Base-by-base conservation (phyloP, 129 eudicot species). In the Dittrichia graveolens region DNA sequence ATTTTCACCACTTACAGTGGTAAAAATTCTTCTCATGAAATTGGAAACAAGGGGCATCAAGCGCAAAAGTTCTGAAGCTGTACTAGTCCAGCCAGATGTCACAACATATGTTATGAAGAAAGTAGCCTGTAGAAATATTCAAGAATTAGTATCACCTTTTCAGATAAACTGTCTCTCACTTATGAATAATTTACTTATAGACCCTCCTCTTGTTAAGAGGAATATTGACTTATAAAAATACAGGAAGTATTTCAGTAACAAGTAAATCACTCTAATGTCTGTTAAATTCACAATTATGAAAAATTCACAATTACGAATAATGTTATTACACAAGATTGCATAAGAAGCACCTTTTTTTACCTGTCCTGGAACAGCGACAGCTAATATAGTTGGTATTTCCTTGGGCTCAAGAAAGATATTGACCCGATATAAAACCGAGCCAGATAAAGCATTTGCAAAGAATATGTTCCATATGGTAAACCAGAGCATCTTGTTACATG, bases 281-380 rank as follows among this genome's bases (percentile, higher is more conserved):
- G 31, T 24, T 24, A 2, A 24, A 24, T 24, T 24, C 31, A 24
- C 31, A 24, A 24, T 24, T 24, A 24, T 24, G 31, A n/a, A n/a
- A 2, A 24, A 24, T 24, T 24, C 31, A 24, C 31, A 24, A 24
- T 24, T 24, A 24, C 2, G 31, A 24, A 24, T 24, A 24, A 24
- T 24, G 31, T 2, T 24, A 24, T 24, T 24, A 24, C 31, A 24
- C 31, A 24, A 24, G 31, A 24, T 24, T 24, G 31, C 31, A 24
- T 24, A 24, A 24, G 31, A 24, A 24, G 31, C 31, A 42, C 37
- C 46, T 44, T 44, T 47, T 56, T 63, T 61, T 75, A 90, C 98
- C 95, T 93, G 94, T 65, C 85, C 98, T 58, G 98, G 98, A 70
- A 94, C 96, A 24, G 91, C 95, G 47, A 74, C 81, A 74, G 98